These are phyloP conservation scores for Balansia obtecta DNA, from an alignment of 2,329 filamentous ascomycete genomes.

Conservation along the genomic window DNA sequence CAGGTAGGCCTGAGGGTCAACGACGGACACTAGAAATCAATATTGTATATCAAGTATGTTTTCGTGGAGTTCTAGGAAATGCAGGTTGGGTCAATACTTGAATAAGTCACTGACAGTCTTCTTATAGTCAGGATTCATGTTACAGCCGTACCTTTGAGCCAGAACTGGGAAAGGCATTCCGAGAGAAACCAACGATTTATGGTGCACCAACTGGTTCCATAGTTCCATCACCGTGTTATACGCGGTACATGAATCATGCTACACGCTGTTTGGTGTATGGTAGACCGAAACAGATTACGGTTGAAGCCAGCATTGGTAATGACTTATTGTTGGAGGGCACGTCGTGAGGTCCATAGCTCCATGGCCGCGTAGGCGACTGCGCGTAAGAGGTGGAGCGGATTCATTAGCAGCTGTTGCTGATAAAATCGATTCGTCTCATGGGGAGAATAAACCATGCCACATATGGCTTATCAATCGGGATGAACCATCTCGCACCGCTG, in stretches of 20 bases:
- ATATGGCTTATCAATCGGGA: too few species aligned
- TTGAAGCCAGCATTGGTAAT: too few species aligned
- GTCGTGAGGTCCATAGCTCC: not conserved
- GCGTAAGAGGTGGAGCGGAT: not conserved
- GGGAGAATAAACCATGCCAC: not conserved
- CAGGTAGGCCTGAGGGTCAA: slow-evolving; percentile 16
- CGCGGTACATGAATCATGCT: slow-evolving; percentile 6
- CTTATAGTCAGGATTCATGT: slow-evolving; percentile 15
- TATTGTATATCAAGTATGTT: slow-evolving; percentile 16
- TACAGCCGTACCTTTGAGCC: slow-evolving; percentile 13
- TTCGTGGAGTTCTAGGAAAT: too few species aligned
- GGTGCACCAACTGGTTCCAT: slow-evolving; percentile 12
- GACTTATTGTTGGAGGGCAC: too few species aligned
- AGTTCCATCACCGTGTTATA: slow-evolving; percentile 12
- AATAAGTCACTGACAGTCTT: not conserved
- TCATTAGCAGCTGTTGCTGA: not conserved
- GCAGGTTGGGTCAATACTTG: too few species aligned
- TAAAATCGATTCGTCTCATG: not conserved
- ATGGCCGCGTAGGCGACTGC: not conserved
- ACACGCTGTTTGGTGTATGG: not conserved
- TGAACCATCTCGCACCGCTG: not conserved
- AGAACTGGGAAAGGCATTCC: slow-evolving; percentile 15
- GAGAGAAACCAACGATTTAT: slow-evolving; percentile 16
- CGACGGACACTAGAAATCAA: slow-evolving; percentile 19
- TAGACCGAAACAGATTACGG: not conserved